Percentiles rank a stretch among this genome's conserved stretches.
Conservation (phyloP, 2,329 filamentous ascomycete genomes). For the Ophiostoma angusticollis region DNA sequence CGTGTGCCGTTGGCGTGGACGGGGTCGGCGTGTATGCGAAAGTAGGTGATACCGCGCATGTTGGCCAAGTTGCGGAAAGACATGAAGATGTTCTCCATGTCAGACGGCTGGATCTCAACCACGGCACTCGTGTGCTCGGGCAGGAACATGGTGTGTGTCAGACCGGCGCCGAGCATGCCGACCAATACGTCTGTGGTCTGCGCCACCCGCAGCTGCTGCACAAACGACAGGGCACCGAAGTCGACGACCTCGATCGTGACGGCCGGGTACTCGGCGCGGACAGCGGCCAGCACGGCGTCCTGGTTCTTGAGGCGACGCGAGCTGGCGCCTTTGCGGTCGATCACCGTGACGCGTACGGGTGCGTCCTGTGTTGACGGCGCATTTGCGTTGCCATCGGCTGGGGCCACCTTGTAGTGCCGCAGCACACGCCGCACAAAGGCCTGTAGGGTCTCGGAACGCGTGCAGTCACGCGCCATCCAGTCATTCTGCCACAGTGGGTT, state of each 20-base stretch:
- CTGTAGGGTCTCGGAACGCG: constrained; percentile 18
- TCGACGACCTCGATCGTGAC: constrained; percentile 23
- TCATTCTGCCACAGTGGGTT: constrained; percentile 32
- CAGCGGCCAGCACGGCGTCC: constrained; percentile 17
- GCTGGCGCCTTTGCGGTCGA: constrained; percentile 20
- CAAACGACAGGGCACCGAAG: constrained; percentile 24
- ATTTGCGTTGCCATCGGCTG: neutral
- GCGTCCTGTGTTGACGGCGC: neutral
- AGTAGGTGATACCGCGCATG: constrained; percentile 25
- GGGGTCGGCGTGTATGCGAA: constrained; percentile 21
- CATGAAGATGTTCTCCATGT: constrained; percentile 21
- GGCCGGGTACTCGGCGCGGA: constrained; percentile 16
- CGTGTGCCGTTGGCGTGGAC: too few species aligned
- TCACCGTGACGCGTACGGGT: constrained; percentile 21
- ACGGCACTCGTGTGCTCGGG: constrained; percentile 20
- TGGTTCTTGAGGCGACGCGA: constrained; percentile 21
- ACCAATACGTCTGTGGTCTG: constrained; percentile 28
- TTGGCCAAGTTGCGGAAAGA: constrained; percentile 30
- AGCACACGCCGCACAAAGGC: constrained; percentile 23
- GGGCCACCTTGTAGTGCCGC: constrained; percentile 16
- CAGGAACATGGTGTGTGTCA: constrained; percentile 30
- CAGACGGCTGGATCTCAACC: constrained; percentile 29
- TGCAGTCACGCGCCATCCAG: constrained; percentile 22
- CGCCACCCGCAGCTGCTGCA: constrained; percentile 23
- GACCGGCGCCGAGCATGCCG: constrained; percentile 30